A percentile compares a stretch with the other conserved stretches of the same genome.
Evolutionary conservation across 2,329 filamentous ascomycete species (phyloP).

Genomic region (Pseudogymnoascus sp.): DNA sequence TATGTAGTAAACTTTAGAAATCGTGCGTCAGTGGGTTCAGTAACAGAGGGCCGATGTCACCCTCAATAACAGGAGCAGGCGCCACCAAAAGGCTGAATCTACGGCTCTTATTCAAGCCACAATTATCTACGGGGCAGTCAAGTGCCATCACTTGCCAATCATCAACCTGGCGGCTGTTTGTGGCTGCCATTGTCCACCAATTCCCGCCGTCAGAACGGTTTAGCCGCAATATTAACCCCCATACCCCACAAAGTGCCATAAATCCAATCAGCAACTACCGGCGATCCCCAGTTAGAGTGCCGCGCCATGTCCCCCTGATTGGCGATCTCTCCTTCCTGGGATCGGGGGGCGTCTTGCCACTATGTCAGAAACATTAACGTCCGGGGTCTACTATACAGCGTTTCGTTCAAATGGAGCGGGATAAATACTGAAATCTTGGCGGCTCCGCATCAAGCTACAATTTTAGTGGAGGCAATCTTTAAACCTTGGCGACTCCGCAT

Average conservation of each 20-base stretch:
- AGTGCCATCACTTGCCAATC: neutral
- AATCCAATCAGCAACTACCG: constrained; percentile 9
- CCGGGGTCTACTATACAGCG: neutral
- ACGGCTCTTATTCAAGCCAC: neutral
- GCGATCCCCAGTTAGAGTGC: constrained; percentile 5
- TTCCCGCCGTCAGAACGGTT: constrained; percentile 2
- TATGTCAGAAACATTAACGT: constrained; percentile 8
- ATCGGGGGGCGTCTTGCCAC: neutral
- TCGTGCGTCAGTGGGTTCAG: neutral
- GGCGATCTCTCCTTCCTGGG: neutral
- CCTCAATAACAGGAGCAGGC: neutral
- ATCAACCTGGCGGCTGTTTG: neutral
- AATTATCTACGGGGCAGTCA: neutral
- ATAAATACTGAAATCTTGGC: constrained; percentile 4
- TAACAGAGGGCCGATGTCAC: neutral
- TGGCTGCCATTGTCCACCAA: constrained; percentile 4
- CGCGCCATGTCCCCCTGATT: neutral
- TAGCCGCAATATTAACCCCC: neutral
- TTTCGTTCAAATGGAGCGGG: constrained; percentile 6
- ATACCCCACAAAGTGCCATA: neutral
- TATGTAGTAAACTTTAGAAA: neutral
- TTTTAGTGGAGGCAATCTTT: neutral
- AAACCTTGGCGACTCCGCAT: constrained; percentile 1
- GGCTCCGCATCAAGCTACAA: neutral
- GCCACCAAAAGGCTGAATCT: constrained; percentile 6